Conservation (phyloP, 2,329 filamentous ascomycete genomes). For the Diaporthe humulicola region DNA sequence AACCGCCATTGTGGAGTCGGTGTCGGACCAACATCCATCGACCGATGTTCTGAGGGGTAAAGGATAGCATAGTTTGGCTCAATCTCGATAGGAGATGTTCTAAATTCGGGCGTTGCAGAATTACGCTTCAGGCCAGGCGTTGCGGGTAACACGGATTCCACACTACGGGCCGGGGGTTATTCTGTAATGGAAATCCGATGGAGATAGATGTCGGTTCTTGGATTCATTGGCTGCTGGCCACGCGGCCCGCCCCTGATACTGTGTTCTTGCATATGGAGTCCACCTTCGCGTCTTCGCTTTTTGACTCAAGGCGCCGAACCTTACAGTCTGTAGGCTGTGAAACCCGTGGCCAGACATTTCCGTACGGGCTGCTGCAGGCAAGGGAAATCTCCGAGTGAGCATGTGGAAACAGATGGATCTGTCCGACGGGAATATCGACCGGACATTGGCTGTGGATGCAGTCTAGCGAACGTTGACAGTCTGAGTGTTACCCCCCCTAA, state of each 20-base stretch:
- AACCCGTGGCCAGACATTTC: background rate
- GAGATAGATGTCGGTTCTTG: background rate
- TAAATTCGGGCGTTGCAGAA: background rate
- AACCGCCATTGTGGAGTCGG: background rate
- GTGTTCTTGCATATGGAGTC: slow-evolving; percentile 16
- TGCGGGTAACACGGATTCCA: background rate
- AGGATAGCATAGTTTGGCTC: background rate
- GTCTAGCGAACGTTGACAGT: background rate
- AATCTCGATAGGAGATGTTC: background rate
- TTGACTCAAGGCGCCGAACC: slow-evolving; percentile 1
- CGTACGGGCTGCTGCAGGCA: background rate
- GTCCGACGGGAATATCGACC: background rate
- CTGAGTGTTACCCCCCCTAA: background rate
- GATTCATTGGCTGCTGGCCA: background rate
- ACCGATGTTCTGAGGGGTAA: background rate
- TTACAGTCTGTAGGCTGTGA: background rate
- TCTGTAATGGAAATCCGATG: background rate
- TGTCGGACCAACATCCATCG: background rate
- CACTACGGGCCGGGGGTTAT: background rate
- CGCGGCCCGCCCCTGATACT: background rate
- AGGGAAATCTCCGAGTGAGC: background rate
- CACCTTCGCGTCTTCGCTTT: slow-evolving; percentile 25
- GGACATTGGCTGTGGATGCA: background rate
- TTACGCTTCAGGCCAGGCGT: background rate
- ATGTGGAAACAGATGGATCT: background rate